Base-by-base conservation (phyloP, 164 flowering plant genomes). In the Magnolia kwangsiensis region DNA sequence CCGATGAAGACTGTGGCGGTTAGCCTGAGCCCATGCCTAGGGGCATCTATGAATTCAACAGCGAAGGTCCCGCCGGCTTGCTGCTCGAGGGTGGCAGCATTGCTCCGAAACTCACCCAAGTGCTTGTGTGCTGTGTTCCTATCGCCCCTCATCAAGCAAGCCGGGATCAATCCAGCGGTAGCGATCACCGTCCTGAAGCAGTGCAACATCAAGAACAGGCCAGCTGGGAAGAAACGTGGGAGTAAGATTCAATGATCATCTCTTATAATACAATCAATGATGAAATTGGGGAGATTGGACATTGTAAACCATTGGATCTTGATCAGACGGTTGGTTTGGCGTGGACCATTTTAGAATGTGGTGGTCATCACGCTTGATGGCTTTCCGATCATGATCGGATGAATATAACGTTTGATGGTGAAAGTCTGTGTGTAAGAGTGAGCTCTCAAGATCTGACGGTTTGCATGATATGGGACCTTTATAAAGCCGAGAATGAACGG, bases 191-290 rank as follows among this genome's bases (percentile, higher is more conserved):
- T 89, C 24, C 93, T 92, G 0, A 90, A 90, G 79, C 79, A 93
- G 14, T 91, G 93, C 86, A 89, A 89, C 83, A 90, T 90, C 81
- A n/a, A n/a, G n/a, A n/a, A n/a, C n/a, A n/a, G n/a, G n/a, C n/a
- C n/a, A n/a, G n/a, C n/a, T n/a, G n/a, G 92, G 59, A 87, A 88
- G 85, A 90, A 89, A 80, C 90, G 93, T 74, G 93, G 92, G 83
- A 73, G 96, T 91, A 85, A 83, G 88, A 67, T 67, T 29, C 70
- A 14, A 11, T 7, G 18, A 11, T 50, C 67, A 23, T 63, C 23
- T n/a, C 18, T 14, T 51, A 51, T 51, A 2, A 9, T 51, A 1
- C 37, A 31, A 31, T 31, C 37, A 31, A 2, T 31, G 37, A 31
- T 31, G 37, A 31, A 31, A 1, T 31, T 31, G 37, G 37, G 1